Conservation (phyloP, 1,284 basidiomycete species). For the Boletus calvinii region DNA sequence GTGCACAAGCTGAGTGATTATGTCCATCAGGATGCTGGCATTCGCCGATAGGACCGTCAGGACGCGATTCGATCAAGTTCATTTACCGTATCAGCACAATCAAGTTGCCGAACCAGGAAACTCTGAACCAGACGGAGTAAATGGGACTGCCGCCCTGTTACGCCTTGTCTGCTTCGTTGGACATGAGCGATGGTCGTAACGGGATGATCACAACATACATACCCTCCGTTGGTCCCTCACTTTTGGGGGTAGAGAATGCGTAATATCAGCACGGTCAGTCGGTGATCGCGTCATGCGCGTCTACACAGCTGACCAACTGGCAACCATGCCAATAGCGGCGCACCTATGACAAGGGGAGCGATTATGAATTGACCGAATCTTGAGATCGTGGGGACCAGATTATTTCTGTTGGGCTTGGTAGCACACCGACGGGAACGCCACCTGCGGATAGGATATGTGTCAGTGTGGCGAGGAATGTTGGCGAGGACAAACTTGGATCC, state of each 20-base stretch:
- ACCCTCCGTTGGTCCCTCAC: not conserved
- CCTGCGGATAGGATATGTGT: not conserved
- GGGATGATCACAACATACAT: not conserved
- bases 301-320: conserved; percentile 2
- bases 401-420: conserved; percentile 1
- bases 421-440: not conserved
- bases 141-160: not conserved
- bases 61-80: conserved; percentile 8
- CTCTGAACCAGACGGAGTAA: conserved; percentile 7
- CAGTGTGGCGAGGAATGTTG: conserved; percentile 5
- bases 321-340: not conserved
- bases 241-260: not conserved
- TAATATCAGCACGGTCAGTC: not conserved
- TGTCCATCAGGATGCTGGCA: conserved; percentile 6
- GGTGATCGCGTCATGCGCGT: not conserved
- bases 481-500: not conserved
- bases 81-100: conserved; percentile 6
- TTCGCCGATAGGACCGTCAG: not conserved
- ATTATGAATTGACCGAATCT: conserved; percentile 4
- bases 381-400: not conserved
- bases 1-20: not conserved
- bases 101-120: conserved; percentile 11
- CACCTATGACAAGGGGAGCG: not conserved
- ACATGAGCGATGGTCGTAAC: not conserved
- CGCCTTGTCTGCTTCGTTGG: not conserved